Conservation (phyloP, 1,284 basidiomycete genomes). For the Moesziomyces sp. region DNA sequence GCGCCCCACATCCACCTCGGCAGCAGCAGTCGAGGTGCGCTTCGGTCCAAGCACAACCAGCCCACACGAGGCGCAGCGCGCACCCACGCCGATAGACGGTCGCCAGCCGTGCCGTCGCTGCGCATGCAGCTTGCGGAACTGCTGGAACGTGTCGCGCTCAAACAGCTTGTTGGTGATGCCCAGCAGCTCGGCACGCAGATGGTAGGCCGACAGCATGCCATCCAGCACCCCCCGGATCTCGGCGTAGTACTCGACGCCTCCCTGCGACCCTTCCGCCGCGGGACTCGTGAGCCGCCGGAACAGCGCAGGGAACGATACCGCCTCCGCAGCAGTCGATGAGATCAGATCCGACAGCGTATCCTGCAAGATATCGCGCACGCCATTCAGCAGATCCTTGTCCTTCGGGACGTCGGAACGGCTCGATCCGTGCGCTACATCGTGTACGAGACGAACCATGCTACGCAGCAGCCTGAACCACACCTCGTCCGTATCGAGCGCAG, state of each 20-base stretch:
- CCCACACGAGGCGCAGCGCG: slow-evolving; percentile 25
- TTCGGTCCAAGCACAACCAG: slow-evolving; percentile 24
- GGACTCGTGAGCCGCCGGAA: slow-evolving; percentile 81
- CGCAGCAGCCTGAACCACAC: slow-evolving; percentile 89
- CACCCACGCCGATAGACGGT: slow-evolving; percentile 13
- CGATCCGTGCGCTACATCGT: slow-evolving; percentile 66
- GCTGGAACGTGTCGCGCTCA: slow-evolving; percentile 82
- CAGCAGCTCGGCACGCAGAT: slow-evolving; percentile 89
- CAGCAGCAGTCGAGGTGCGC: slow-evolving; percentile 6
- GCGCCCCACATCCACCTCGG: background rate
- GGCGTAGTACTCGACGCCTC: slow-evolving; percentile 73
- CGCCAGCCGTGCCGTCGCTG: slow-evolving; percentile 69
- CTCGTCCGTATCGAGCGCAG: slow-evolving; percentile 75
- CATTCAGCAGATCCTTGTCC: slow-evolving; percentile 17
- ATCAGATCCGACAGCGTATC: slow-evolving; percentile 86
- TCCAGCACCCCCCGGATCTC: slow-evolving; percentile 90
- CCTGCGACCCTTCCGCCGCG: slow-evolving; percentile 5
- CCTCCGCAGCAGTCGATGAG: slow-evolving; percentile 81
- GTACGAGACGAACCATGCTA: slow-evolving; percentile 82
- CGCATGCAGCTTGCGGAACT: slow-evolving; percentile 72
- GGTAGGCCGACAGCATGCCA: slow-evolving; percentile 93
- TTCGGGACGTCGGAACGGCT: background rate
- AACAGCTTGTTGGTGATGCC: slow-evolving; percentile 84
- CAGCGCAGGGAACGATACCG: slow-evolving; percentile 86
- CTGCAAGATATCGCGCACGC: slow-evolving; percentile 76